Percentiles rank a stretch among this genome's conserved stretches.
Conservation (phyloP, 2,329 filamentous ascomycete species). For the Trichoderma guizhouense region DNA sequence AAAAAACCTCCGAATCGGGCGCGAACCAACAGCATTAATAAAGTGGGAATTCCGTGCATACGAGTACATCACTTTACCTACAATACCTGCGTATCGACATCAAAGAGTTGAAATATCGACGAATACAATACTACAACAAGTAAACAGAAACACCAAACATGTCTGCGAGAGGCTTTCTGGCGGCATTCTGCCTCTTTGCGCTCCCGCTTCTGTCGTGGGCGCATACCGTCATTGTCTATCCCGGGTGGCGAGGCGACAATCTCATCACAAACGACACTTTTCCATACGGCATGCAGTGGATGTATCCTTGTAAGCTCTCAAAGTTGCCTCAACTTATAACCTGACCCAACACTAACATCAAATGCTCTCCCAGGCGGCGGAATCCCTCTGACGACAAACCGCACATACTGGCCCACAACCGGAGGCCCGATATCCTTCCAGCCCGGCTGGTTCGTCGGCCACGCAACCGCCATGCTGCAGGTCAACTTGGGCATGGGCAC, state of each 20-base stretch:
- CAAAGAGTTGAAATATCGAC: not conserved
- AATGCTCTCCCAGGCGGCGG: constrained; percentile 66
- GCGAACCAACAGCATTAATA: not conserved
- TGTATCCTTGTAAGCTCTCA: constrained; percentile 77
- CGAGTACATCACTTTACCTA: not conserved
- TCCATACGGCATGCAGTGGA: constrained; percentile 92
- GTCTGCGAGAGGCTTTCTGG: not conserved
- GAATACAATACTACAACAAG: not conserved
- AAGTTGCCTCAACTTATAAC: constrained; percentile 36
- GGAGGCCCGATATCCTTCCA: constrained; percentile 86
- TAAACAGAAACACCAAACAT: not conserved
- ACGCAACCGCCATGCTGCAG: constrained; percentile 77
- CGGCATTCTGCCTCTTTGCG: constrained; percentile 1
- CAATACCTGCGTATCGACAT: not conserved
- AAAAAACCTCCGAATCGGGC: not conserved
- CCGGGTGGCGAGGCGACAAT: constrained; percentile 84
- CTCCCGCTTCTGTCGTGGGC: constrained; percentile 28
- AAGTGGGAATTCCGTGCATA: not conserved
- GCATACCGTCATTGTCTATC: constrained; percentile 84
- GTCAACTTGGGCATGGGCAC: constrained; percentile 86
- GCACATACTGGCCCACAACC: constrained; percentile 84
- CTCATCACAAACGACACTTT: constrained; percentile 73
- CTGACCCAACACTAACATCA: not conserved
- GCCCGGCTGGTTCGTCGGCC: constrained; percentile 94
- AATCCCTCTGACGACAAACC: constrained; percentile 70